phyloP scores from a whole-genome alignment of 2,329 filamentous ascomycete genomes.

The Aspergillus sp. region DNA sequence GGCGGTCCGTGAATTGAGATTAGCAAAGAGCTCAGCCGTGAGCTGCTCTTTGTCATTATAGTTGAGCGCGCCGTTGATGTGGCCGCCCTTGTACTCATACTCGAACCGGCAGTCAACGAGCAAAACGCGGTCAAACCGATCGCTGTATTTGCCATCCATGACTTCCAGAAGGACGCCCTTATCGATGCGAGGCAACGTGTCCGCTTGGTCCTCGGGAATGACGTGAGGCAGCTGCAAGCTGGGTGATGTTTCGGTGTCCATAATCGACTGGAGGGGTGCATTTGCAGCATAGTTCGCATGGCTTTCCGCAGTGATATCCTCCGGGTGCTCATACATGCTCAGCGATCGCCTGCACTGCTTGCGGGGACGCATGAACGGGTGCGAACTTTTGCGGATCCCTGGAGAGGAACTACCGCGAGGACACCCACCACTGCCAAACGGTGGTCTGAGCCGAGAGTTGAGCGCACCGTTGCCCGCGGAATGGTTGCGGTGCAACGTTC shows the following conservation, averaged over 20 bases:
- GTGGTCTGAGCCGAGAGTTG: constrained; percentile 54
- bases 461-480: constrained; percentile 49
- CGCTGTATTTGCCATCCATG: constrained; percentile 72
- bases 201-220: constrained; percentile 65
- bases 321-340: constrained; percentile 95
- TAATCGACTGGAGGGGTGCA: constrained; percentile 60
- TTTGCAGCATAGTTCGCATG: constrained; percentile 48
- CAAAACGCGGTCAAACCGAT: constrained; percentile 68
- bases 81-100: constrained; percentile 95
- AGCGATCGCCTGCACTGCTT: constrained; percentile 86
- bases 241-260: constrained; percentile 71
- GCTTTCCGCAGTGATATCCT: constrained; percentile 76
- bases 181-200: constrained; percentile 80
- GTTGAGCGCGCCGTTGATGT: constrained; percentile 88
- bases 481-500: constrained; percentile 51
- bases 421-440: constrained; percentile 52
- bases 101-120: constrained; percentile 96
- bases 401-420: constrained; percentile 65
- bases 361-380: constrained; percentile 63
- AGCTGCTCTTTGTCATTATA: constrained; percentile 93
- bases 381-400: constrained; percentile 64
- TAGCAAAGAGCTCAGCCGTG: constrained; percentile 66
- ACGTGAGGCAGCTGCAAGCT: constrained; percentile 75
- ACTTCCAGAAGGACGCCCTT: constrained; percentile 75
- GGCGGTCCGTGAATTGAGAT: constrained; percentile 61